Evolutionary conservation across 768 basidiomycete genomes (phyloP).

Genomic region (Coprinopsis cinerea): DNA sequence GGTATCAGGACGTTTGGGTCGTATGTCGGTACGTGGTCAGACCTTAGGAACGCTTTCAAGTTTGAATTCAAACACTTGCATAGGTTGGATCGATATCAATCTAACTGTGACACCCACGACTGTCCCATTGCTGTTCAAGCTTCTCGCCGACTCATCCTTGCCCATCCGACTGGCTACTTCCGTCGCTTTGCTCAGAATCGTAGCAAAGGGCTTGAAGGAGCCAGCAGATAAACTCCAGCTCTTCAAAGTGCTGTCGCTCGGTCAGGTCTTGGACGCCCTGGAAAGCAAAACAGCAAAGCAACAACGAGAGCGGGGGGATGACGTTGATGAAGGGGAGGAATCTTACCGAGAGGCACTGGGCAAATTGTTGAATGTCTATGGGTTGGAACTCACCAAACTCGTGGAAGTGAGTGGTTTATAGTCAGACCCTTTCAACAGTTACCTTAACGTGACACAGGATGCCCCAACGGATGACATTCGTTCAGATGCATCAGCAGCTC

Average conservation of each 20-base stretch:
- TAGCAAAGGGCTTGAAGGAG: conserved; percentile 92
- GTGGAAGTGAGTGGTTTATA: conserved; percentile 55
- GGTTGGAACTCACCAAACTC: conserved; percentile 78
- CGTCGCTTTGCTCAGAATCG: conserved; percentile 71
- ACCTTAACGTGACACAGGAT: conserved; percentile 38
- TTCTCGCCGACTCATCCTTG: conserved; percentile 73
- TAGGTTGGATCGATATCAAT: conserved; percentile 98
- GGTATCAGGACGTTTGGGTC: conserved; percentile 90
- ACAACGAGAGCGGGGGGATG: conserved; percentile 57
- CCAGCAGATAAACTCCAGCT: conserved; percentile 84
- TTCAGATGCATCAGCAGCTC: conserved; percentile 55
- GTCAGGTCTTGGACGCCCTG: conserved; percentile 73
- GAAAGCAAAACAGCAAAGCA: conserved; percentile 70
- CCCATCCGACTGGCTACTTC: conserved; percentile 82
- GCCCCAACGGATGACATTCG: conserved; percentile 52
- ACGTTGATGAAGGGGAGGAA: conserved; percentile 83
- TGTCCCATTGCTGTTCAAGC: conserved; percentile 75
- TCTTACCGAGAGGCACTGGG: conserved; percentile 87
- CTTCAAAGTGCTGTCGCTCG: conserved; percentile 82
- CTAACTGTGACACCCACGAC: conserved; percentile 89
- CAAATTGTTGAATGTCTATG: conserved; percentile 74
- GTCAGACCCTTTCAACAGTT: conserved; percentile 11
- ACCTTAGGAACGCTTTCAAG: not conserved
- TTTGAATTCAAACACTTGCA: not conserved
- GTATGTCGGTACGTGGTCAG: conserved; percentile 75